Percentiles rank a stretch among this genome's conserved stretches.
Evolutionary conservation across 495 filamentous ascomycete genomes (phyloP).

Genomic region (Neurospora sublineolata): DNA sequence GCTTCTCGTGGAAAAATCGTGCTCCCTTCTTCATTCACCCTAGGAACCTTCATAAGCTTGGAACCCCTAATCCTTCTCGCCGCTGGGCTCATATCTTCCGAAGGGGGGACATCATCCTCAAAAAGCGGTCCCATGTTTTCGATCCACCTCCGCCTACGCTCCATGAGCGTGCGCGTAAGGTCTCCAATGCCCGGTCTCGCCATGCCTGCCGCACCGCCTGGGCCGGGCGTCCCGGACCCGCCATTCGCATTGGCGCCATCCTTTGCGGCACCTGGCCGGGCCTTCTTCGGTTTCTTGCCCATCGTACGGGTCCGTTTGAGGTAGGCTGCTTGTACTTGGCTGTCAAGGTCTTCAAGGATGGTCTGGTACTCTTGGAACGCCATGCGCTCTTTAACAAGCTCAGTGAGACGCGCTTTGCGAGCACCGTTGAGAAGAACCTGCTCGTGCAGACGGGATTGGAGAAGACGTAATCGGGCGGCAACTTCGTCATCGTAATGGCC

Average conservation of each 20-base stretch:
- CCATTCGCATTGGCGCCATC: constrained; percentile 38
- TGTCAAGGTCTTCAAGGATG: constrained; percentile 92
- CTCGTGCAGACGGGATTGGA: constrained; percentile 72
- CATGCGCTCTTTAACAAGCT: constrained; percentile 80
- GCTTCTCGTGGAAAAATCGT: constrained; percentile 51
- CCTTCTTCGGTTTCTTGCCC: constrained; percentile 86
- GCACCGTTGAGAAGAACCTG: constrained; percentile 79
- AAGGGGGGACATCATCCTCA: constrained; percentile 42
- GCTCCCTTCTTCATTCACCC: constrained; percentile 27
- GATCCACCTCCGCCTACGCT: constrained; percentile 74
- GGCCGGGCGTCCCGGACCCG: constrained; percentile 41
- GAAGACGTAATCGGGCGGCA: constrained; percentile 70
- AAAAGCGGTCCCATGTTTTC: constrained; percentile 81
- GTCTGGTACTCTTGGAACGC: constrained; percentile 92
- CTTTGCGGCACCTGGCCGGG: constrained; percentile 52
- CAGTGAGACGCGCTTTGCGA: constrained; percentile 71
- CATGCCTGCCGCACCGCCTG: constrained; percentile 40
- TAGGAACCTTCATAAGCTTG: constrained; percentile 33
- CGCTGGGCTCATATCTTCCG: not conserved
- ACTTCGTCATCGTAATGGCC: constrained; percentile 91
- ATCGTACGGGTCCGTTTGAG: constrained; percentile 92
- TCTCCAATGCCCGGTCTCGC: constrained; percentile 82
- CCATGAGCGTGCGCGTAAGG: constrained; percentile 79
- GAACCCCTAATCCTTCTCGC: not conserved
- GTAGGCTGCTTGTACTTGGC: constrained; percentile 89